Evolutionary conservation across 2,329 filamentous ascomycete genomes (phyloP).

Genomic region (Colletotrichum filicis): DNA sequence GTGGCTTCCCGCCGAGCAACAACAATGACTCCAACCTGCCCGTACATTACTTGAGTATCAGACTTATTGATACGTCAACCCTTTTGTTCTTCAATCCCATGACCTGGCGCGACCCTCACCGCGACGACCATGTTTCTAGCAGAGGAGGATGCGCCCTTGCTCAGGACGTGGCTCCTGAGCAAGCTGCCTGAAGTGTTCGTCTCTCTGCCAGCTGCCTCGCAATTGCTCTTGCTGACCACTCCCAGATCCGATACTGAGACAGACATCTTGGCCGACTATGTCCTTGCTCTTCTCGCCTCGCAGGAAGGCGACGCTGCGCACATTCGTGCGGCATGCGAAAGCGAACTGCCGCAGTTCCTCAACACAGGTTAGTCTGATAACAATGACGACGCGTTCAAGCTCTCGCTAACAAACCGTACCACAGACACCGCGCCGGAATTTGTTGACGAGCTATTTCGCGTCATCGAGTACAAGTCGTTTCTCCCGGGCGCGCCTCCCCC

Average conservation of each 20-base stretch:
- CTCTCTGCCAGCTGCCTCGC: neutral
- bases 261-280: constrained; percentile 85
- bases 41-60: constrained; percentile 19
- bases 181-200: constrained; percentile 37
- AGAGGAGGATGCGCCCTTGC: constrained; percentile 68
- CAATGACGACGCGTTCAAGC: neutral
- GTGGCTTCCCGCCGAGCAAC: constrained; percentile 22
- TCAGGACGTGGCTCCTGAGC: constrained; percentile 84
- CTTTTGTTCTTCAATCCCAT: neutral
- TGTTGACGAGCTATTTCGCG: constrained; percentile 75
- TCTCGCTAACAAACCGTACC: neutral
- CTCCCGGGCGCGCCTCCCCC: constrained; percentile 63
- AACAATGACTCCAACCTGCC: constrained; percentile 26
- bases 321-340: constrained; percentile 75
- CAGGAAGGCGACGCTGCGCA: constrained; percentile 74
- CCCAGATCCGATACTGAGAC: constrained; percentile 80
- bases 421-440: constrained; percentile 27
- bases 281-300: constrained; percentile 76
- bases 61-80: constrained; percentile 25
- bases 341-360: constrained; percentile 80
- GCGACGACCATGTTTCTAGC: constrained; percentile 67
- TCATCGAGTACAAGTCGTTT: constrained; percentile 71
- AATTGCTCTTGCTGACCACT: neutral
- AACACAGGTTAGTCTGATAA: constrained; percentile 66
- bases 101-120: neutral